Conservation (phyloP, 352 stramenopile species). For the Globisporangium parvum region DNA sequence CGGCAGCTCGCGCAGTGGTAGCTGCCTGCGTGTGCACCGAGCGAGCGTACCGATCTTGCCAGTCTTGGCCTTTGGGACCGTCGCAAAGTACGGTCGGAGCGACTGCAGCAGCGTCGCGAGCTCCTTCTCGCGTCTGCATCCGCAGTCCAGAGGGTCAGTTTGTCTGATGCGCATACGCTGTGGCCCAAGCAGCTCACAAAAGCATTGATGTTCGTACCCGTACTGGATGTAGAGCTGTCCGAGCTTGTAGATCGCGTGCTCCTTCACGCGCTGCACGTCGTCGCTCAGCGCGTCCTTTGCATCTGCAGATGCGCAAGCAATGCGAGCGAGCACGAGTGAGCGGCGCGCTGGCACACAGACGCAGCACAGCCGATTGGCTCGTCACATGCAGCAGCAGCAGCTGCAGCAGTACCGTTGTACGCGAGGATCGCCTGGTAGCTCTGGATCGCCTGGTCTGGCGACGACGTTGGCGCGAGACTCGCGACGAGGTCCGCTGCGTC, state of each 20-base stretch:
- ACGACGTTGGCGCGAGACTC: conserved; percentile 22
- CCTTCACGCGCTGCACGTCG: conserved; percentile 89
- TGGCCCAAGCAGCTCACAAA: too few relatives aligned
- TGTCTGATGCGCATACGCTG: too few relatives aligned
- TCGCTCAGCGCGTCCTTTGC: conserved; percentile 55
- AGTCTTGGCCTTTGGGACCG: conserved; percentile 96
- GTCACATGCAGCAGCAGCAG: conserved; percentile 3
- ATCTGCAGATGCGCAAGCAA: conserved; percentile 17
- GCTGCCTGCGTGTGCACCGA: background rate
- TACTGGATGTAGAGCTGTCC: conserved; percentile 89
- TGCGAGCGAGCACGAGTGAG: background rate
- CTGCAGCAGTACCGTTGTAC: conserved; percentile 32
- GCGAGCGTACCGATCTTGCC: conserved; percentile 91
- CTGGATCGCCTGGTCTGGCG: conserved; percentile 45
- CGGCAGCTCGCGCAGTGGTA: background rate
- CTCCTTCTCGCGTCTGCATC: conserved; percentile 64
- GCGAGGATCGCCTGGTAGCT: conserved; percentile 66
- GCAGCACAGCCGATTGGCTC: too few relatives aligned
- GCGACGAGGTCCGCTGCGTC: conserved; percentile 55
- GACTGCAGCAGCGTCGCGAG: conserved; percentile 82
- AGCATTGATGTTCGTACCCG: conserved; percentile 26
- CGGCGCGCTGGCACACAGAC: background rate
- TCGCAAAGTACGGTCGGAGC: conserved; percentile 91
- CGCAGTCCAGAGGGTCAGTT: background rate
- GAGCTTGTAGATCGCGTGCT: conserved; percentile 95